Base-by-base conservation (phyloP, 2,329 filamentous ascomycete species). In the Sarocladium brachiariae region DNA sequence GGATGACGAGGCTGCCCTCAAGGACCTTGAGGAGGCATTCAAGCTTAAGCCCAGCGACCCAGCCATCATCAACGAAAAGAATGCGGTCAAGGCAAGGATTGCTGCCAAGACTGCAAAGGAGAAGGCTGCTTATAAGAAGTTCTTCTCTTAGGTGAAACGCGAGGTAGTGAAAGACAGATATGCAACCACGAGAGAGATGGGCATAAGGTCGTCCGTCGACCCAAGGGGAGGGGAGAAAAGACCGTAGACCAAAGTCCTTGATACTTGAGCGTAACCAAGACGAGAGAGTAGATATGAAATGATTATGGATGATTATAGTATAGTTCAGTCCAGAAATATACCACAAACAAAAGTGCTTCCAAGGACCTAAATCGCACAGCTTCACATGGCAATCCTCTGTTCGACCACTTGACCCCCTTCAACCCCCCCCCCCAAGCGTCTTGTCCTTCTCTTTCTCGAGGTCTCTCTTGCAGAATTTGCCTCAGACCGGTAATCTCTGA, bases 71-170 rank as follows among this genome's bases (percentile, higher is more conserved):
- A 86, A 81, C 60, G 90, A 96, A 71, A 76, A 95, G 50, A 77
- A 79, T 16, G 70, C 76, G n/a, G 83, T 93, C 49, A 95, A 91
- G 80, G 85, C 85, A 72, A 81, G 77, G 60, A 79, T 86, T 23
- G 77, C 81, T 10, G 87, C 85, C 52, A 79, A 86, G 54, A 77
- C 82, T 55, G 86, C 87, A 65, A 95, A 91, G 80, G 89, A 96
- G 75, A 95, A 91, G 80, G 89, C 87, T 59, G 86, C 85, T 5
- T 95, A 92, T 66, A 87, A 86, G 73, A 97, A 95, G 73, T 93
- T 95, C 70, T 97, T 97, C 65, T 67, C 74, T 35, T 83, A 50
- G 53, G 13, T 30, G 27, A 30, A 30, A 30, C 27, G 27, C 27
- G 13, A 7, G 27, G 27, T 30, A n/a, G n/a, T n/a, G n/a, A n/a